These are phyloP conservation scores for Saccharum spontaneum DNA, from an alignment of 176 grass and related monocot species.

Conservation along the genomic window DNA sequence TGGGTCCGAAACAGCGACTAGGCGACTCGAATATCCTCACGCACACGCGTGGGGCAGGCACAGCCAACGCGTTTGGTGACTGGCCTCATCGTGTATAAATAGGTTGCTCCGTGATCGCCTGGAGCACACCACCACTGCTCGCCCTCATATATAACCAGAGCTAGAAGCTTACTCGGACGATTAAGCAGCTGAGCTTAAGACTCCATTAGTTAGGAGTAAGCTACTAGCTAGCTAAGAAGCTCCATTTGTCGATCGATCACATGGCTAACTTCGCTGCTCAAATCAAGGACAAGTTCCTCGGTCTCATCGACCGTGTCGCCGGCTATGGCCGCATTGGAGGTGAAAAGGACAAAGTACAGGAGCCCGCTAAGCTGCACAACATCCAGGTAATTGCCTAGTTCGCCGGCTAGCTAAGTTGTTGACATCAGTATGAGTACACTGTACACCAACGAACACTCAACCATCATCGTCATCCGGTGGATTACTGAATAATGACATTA, in stretches of 20 bases:
- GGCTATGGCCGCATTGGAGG: neutral
- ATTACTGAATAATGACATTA: neutral
- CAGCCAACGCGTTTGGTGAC: neutral
- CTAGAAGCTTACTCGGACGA: neutral
- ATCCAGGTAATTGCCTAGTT: neutral
- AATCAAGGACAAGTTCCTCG: conserved; percentile 34
- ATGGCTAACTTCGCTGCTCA: conserved; percentile 44
- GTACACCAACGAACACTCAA: neutral
- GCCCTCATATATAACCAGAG: neutral
- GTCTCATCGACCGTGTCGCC: conserved; percentile 30
- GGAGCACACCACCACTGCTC: neutral
- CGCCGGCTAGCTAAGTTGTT: too few relatives aligned
- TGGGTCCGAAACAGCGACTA: neutral
- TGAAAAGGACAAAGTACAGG: neutral
- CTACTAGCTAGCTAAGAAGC: neutral
- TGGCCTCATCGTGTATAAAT: conserved; percentile 20
- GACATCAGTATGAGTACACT: too few relatives aligned
- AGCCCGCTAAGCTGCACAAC: neutral
- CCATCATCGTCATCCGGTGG: too few relatives aligned
- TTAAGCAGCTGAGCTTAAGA: neutral
- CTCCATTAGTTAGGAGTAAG: neutral
- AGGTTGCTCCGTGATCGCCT: neutral
- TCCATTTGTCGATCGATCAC: neutral
- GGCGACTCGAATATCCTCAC: neutral
- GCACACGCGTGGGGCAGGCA: neutral